Evolutionary conservation across 2,329 filamentous ascomycete species (phyloP), one percentile per base, ranked within the genome.

Genomic region (Rhinocladiella mackenziei): DNA sequence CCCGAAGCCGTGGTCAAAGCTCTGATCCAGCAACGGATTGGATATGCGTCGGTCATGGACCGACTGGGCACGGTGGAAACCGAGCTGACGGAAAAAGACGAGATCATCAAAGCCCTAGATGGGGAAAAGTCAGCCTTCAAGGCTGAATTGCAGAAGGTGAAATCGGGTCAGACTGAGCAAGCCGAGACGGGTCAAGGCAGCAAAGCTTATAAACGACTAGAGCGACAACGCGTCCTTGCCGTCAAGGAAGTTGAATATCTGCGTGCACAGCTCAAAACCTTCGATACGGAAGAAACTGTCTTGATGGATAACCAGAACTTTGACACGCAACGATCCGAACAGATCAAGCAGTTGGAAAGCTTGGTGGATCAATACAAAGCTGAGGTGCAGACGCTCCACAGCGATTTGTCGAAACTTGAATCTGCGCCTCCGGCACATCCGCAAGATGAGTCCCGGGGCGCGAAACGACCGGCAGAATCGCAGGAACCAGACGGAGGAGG

Each of bases 231-330:
- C 45, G 79, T 77, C 1, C 75, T 98, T 5, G 88, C 89, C 0
- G 75, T 88, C 17, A 96, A 96, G 61, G 94, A 98, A 62, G 87
- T 92, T 0, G 89, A 96, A 56, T 95, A 94, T 62, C 76, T 98
- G 5, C 85, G 92, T 15, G 91, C 88, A 0, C 92, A 98, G 64
- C 75, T 97, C 42, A 89, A 89, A 66, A 84, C 86, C 0, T 84
- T 94, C 48, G 87, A 97, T 58, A 78, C 80, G 1, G 92, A 98
- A 64, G 89, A 97, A 58, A 79, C 81, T 40, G 89, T 89, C 0
- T 85, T 96, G 68, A 81, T 91, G 33, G 55, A 86, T 0, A 86
- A 88, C 23, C 81, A 78, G 23, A 65, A 63, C 31, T 83, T 85
- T 41, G 87, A 98, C 58, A 78, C 44, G 6, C 55, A 53, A 38